Evolutionary conservation across 2,329 filamentous ascomycete species (phyloP), one percentile per base, ranked within the genome.

Genomic region (Colletotrichum liaoningense): DNA sequence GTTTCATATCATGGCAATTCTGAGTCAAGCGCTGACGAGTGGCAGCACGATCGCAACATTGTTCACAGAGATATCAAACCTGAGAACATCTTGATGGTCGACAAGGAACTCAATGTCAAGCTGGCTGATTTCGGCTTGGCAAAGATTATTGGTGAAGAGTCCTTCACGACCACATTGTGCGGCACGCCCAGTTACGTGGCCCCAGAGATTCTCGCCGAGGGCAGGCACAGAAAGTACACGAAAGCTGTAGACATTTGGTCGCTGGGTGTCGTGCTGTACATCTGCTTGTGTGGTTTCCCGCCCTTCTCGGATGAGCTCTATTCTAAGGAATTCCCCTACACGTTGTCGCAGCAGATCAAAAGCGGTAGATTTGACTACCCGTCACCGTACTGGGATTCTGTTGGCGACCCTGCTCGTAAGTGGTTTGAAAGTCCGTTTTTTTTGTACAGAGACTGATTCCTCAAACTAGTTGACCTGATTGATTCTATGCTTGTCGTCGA

Each of bases 101-200:
- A 98, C 83, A 95, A 94, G 79, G 89, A 97, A 42, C 85, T 98
- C 33, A 92, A 92, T 72, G 93, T 98, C 75, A 99, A 99, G 84
- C 86, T 99, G 74, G 97, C 95, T 24, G 97, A 99, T 83, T 99
- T 99, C 83, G 97, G 97, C 58, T 88, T 99, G 49, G 96, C 97
- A 55, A 99, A 99, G 84, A 98, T 99, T 76, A 98, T 99, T 76
- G 97, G 97, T 75, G 97, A 99, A 81, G 95, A 98, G 80, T 98
- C 96, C 0, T 99, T 99, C 81, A 98, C 97, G 1, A 98, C 95
- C 0, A 98, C 97, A 0, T 86, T 99, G 75, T 97, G 97, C 81
- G 97, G 97, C 75, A 99, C 97, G n/a, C 97, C 96, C 6, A 97
- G 94, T 82, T 98, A 99, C 81, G 96, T 98, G 74, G 97, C 97